Evolutionary conservation across 306 rosid species (phyloP).

Genomic region (Vigna unguiculata): DNA sequence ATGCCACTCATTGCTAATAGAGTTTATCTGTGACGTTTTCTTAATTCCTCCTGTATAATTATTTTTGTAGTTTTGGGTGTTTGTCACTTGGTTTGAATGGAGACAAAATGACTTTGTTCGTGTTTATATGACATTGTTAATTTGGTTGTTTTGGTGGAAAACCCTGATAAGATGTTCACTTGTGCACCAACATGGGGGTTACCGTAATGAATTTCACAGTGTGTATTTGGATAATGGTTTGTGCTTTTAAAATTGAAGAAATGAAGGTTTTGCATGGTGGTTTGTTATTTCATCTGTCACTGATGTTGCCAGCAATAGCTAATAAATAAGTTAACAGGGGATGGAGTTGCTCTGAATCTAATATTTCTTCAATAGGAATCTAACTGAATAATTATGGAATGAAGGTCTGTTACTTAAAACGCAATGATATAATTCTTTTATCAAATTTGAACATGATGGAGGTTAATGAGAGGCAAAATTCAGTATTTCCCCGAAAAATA

Average conservation of each 20-base stretch:
- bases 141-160: slow-evolving; percentile 28
- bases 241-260: slow-evolving; percentile 28
- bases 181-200: slow-evolving; percentile 8
- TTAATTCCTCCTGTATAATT: slow-evolving; percentile 10
- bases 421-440: slow-evolving; percentile 15
- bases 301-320: slow-evolving; percentile 19
- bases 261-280: slow-evolving; percentile 25
- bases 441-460: slow-evolving; percentile 4
- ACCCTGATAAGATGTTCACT: slow-evolving; percentile 16
- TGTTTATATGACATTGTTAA: background rate
- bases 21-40: background rate
- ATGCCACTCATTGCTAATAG: background rate
- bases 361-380: slow-evolving; percentile 23
- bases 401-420: background rate
- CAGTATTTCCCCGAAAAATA: slow-evolving; percentile 26
- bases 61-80: slow-evolving; percentile 2
- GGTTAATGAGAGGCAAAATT: slow-evolving; percentile 34
- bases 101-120: background rate
- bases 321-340: slow-evolving; percentile 8
- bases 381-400: slow-evolving; percentile 27
- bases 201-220: background rate
- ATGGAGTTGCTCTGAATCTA: slow-evolving; percentile 20
- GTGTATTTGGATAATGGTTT: slow-evolving; percentile 10
- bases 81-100: slow-evolving; percentile 17
- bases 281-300: slow-evolving; percentile 20